Evolutionary conservation across 768 basidiomycete genomes (phyloP).

Genomic region (Amanita pallidorosea): DNA sequence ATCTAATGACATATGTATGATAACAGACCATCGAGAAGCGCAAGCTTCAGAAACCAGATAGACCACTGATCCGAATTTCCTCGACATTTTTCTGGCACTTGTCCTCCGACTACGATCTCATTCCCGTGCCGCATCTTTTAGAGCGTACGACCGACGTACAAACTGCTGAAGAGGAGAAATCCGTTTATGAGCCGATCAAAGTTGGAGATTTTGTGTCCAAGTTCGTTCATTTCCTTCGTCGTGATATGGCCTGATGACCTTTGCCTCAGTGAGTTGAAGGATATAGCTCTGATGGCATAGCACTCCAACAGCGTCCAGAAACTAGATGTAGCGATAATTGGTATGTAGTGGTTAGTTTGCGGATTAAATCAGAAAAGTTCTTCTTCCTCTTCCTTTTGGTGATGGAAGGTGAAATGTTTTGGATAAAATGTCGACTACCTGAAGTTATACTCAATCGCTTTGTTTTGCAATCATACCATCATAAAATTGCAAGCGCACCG

Average conservation of each 20-base stretch:
- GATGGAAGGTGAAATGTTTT: constrained; percentile 5
- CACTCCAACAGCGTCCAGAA: not conserved
- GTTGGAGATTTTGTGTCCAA: constrained; percentile 85
- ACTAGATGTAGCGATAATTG: not conserved
- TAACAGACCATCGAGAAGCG: constrained; percentile 53
- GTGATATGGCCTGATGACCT: not conserved
- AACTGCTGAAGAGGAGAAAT: constrained; percentile 30
- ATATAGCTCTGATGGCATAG: constrained; percentile 74
- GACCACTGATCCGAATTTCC: constrained; percentile 92
- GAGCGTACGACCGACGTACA: constrained; percentile 35
- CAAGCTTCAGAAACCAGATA: constrained; percentile 45
- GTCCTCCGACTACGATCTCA: constrained; percentile 74
- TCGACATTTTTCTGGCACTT: constrained; percentile 97
- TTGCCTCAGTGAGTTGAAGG: constrained; percentile 55
- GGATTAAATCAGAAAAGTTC: constrained; percentile 3
- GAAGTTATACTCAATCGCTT: not conserved
- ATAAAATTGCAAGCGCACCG: constrained; percentile 10
- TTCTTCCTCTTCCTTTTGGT: not conserved
- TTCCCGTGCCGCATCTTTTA: constrained; percentile 45
- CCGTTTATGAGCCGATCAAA: constrained; percentile 61
- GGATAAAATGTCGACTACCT: constrained; percentile 6
- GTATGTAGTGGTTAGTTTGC: not conserved
- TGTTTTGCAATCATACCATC: constrained; percentile 4
- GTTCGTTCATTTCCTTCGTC: constrained; percentile 26
- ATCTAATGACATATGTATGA: not conserved